Conservation (phyloP, 164 flowering plant species). For the Cinnamomum chago region DNA sequence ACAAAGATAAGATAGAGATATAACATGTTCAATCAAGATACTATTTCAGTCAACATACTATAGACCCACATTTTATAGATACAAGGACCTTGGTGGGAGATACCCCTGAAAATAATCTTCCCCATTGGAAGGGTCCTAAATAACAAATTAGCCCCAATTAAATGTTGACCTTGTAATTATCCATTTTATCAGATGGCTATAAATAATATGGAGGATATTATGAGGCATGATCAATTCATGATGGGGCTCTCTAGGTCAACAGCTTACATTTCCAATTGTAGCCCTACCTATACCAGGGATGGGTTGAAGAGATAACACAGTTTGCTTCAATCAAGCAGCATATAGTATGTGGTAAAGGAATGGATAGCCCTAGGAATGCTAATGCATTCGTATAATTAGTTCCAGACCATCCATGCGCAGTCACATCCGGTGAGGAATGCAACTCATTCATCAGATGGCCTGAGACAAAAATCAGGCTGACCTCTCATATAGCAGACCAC, state of each 20-base stretch:
- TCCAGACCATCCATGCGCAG: neutral
- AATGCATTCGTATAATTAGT: too few species aligned
- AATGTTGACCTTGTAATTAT: neutral
- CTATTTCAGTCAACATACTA: neutral
- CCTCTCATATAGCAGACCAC: neutral
- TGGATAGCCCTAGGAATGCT: neutral
- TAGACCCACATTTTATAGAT: neutral
- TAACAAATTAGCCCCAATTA: neutral
- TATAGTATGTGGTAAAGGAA: neutral
- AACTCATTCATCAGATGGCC: neutral
- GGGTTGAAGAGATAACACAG: neutral
- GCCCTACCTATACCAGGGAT: neutral
- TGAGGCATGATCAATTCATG: neutral
- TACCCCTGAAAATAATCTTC: neutral
- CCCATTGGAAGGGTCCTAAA: neutral
- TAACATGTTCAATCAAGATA: neutral
- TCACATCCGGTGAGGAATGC: neutral
- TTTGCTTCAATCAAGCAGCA: neutral
- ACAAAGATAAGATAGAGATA: neutral
- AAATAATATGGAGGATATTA: neutral
- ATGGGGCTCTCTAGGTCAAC: neutral
- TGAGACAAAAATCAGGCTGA: neutral
- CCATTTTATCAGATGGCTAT: neutral
- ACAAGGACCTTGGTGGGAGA: neutral
- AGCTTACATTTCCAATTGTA: neutral